Conservation (phyloP, 345 rosid genomes). For the Geranium brycei region DNA sequence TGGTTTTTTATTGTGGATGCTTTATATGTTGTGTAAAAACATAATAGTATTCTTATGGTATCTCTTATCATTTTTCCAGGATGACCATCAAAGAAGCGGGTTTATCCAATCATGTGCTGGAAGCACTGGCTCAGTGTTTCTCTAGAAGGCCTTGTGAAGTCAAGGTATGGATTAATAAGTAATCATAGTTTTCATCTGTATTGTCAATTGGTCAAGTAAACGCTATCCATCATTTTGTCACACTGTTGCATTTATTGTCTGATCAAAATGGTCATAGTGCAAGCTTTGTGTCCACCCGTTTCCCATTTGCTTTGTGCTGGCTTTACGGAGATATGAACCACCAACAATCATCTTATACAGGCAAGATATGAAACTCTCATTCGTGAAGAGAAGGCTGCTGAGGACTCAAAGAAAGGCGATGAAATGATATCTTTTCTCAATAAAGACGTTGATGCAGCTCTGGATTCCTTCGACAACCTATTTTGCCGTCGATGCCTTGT, state of each 20-base stretch:
- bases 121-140: conserved; percentile 53
- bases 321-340: conserved; percentile 94
- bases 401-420: conserved; percentile 30
- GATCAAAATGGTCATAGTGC: conserved; percentile 42
- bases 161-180: conserved; percentile 43
- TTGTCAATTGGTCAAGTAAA: conserved; percentile 2
- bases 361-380: conserved; percentile 76
- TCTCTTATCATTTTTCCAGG: conserved; percentile 29
- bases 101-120: conserved; percentile 53
- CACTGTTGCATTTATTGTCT: conserved; percentile 12
- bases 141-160: conserved; percentile 61
- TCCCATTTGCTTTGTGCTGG: conserved; percentile 74
- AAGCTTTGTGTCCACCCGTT: conserved; percentile 73
- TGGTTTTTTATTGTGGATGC: neutral
- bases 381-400: conserved; percentile 43
- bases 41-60: neutral
- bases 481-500: conserved; percentile 98
- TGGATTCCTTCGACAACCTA: conserved; percentile 95
- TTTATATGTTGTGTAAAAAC: neutral
- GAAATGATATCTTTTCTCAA: conserved; percentile 50
- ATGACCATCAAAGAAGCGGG: conserved; percentile 69
- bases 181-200: conserved; percentile 3
- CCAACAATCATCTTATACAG: conserved; percentile 98
- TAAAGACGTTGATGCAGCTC: conserved; percentile 94
- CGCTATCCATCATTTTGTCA: neutral